Evolutionary conservation across 1,284 basidiomycete genomes (phyloP), one percentile per base, ranked within the genome.

Genomic region (Austroboletus novae-zelandiae): DNA sequence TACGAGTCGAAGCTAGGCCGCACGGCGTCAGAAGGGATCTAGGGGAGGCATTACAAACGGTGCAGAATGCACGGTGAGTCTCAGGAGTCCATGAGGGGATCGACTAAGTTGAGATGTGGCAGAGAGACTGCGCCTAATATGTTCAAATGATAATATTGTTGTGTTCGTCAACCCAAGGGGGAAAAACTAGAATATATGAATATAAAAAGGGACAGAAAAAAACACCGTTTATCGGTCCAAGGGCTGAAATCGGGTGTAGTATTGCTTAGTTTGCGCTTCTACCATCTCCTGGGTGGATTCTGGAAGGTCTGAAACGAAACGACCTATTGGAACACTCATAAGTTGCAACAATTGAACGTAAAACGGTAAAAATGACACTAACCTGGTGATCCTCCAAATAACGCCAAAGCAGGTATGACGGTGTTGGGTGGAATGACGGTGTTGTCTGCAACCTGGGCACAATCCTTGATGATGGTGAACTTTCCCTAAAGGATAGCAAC

Each of bases 381-480:
- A 89, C 94, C 94, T 61, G 97, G 96, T 47, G 91, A 92, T 10
- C 97, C 97, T 13, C 82, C 74, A 71, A 95, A 98, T 6, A 90
- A 74, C 0, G 93, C 83, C 57, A 97, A 74, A 4, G 91, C 90
- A 1, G 95, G 94, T 11, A 99, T 84, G 44, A 98, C 91, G 0
- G 94, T 94, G 53, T 94, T 94, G 13, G 95, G 89, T 3, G 95
- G 90, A 5, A 99, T 74, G 17, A 99, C 84, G 0, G 93, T 90
- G 56, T 89, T 87, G 67, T 96, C 94, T 53, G 83, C 88, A 53
- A 91, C 87, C 54, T 84, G 86, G 4, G 91, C 92, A 60, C 94
- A 94, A 66, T 99, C 96, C 67, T 98, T 98, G 71, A 99, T 94
- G 56, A 98, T 94, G 0, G 88, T 86, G 60, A 98, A 98, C 66